A percentile compares a stretch with the other conserved stretches of the same genome.
These are phyloP conservation scores for Hyphodiscus sp. DNA, from an alignment of 2,329 filamentous ascomycete genomes.

Conservation along the genomic window DNA sequence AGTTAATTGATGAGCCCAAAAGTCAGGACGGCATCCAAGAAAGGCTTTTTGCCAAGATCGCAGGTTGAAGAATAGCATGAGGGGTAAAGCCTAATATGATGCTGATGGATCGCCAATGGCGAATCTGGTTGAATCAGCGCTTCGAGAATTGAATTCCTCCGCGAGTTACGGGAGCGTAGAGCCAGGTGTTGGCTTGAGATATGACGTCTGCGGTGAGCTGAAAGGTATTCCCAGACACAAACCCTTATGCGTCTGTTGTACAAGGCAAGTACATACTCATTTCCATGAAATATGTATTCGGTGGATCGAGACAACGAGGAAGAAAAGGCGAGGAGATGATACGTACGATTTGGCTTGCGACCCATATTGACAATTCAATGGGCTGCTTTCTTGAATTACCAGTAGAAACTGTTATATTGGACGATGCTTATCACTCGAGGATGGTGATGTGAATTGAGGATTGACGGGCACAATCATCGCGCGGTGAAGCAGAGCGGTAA, in stretches of 20 bases:
- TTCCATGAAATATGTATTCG: not conserved
- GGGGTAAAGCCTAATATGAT: not conserved
- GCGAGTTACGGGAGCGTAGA: not conserved
- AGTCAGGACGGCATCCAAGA: not conserved
- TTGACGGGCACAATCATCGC: not conserved
- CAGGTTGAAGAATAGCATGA: not conserved
- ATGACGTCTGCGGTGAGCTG: not conserved
- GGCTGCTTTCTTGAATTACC: not conserved
- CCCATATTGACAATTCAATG: not conserved
- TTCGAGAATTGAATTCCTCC: too few species aligned
- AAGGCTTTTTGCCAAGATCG: not conserved
- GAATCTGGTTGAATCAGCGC: too few species aligned
- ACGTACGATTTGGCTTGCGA: not conserved
- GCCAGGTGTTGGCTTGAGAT: not conserved
- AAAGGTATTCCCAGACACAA: not conserved
- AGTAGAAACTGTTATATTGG: not conserved
- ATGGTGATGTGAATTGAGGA: not conserved
- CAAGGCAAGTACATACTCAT: not conserved
- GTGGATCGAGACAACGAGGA: not conserved
- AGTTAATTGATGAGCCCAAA: slow-evolving; percentile 4
- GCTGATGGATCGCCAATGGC: too few species aligned
- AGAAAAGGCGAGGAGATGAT: not conserved
- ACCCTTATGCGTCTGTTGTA: not conserved
- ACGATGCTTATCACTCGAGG: not conserved
- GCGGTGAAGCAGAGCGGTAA: not conserved